A percentile compares a stretch with the other conserved stretches of the same genome.
phyloP scores from a whole-genome alignment of 1,284 basidiomycete genomes.

The Cryptococcus sp. region DNA sequence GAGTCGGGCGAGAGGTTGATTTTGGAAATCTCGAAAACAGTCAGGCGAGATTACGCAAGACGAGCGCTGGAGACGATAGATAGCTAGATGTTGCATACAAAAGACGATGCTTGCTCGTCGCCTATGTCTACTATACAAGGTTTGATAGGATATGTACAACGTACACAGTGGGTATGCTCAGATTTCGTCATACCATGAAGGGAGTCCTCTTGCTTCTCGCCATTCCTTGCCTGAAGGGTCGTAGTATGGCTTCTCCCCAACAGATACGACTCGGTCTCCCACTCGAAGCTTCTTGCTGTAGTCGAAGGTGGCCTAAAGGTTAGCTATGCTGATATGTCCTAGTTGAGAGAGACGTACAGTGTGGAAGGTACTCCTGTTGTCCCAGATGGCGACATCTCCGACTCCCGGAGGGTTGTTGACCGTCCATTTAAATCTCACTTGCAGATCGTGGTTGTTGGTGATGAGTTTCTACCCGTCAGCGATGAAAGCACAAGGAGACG shows the following conservation, averaged over 20 bases:
- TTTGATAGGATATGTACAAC: no score
- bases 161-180: no score
- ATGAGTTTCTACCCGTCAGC: conserved; percentile 45
- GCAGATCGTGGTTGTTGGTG: conserved; percentile 55
- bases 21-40: no score
- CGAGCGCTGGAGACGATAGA: no score
- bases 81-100: no score
- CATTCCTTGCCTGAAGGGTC: conserved; percentile 6
- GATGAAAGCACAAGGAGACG: no score
- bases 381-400: conserved; percentile 49
- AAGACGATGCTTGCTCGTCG: no score
- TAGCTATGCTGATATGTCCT: not conserved
- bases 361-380: conserved; percentile 22
- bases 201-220: conserved; percentile 1
- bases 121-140: no score
- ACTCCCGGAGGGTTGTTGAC: conserved; percentile 28
- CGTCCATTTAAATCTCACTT: conserved; percentile 51
- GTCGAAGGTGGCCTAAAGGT: conserved; percentile 14
- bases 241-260: conserved; percentile 17
- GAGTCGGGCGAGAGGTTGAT: no score
- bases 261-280: conserved; percentile 28
- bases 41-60: no score
- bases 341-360: not conserved
- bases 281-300: conserved; percentile 6
- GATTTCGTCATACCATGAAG: not conserved